phyloP scores from a whole-genome alignment of 1,139 yeast genomes.

The Pichia sp. region DNA sequence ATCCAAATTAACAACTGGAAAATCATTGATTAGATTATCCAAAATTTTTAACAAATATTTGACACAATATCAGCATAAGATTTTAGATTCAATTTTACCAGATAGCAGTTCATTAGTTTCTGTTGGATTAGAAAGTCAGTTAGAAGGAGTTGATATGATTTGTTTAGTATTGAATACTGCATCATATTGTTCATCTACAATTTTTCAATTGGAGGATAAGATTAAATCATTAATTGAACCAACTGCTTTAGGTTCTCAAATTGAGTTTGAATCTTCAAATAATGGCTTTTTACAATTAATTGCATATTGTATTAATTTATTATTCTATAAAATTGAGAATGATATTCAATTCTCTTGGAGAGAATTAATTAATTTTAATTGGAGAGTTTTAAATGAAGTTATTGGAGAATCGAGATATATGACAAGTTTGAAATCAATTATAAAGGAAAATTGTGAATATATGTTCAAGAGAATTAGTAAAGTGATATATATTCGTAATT shows the following conservation, averaged over 20 bases:
- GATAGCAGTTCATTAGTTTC: slow-evolving; percentile 32
- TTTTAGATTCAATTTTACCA: slow-evolving; percentile 58
- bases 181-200: slow-evolving; percentile 78
- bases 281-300: slow-evolving; percentile 54
- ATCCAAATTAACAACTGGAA: slow-evolving; percentile 67
- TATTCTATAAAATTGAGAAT: slow-evolving; percentile 52
- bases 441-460: slow-evolving; percentile 41
- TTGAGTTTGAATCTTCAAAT: slow-evolving; percentile 49
- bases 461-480: slow-evolving; percentile 61
- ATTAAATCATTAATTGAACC: slow-evolving; percentile 42
- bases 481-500: slow-evolving; percentile 63
- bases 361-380: slow-evolving; percentile 74
- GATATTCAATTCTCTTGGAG: slow-evolving; percentile 76
- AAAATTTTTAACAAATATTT: slow-evolving; percentile 64
- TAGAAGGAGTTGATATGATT: slow-evolving; percentile 59
- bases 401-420: slow-evolving; percentile 70
- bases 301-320: slow-evolving; percentile 48
- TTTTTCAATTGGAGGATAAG: slow-evolving; percentile 67
- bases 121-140: slow-evolving; percentile 27
- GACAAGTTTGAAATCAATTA: slow-evolving; percentile 45
- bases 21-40: slow-evolving; percentile 58
- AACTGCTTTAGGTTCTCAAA: slow-evolving; percentile 31
- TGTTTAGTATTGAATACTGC: slow-evolving; percentile 81
- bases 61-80: slow-evolving; percentile 52
- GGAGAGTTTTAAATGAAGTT: slow-evolving; percentile 59